Evolutionary conservation across 768 basidiomycete genomes (phyloP).

Genomic region (Lentinus tigrinus): DNA sequence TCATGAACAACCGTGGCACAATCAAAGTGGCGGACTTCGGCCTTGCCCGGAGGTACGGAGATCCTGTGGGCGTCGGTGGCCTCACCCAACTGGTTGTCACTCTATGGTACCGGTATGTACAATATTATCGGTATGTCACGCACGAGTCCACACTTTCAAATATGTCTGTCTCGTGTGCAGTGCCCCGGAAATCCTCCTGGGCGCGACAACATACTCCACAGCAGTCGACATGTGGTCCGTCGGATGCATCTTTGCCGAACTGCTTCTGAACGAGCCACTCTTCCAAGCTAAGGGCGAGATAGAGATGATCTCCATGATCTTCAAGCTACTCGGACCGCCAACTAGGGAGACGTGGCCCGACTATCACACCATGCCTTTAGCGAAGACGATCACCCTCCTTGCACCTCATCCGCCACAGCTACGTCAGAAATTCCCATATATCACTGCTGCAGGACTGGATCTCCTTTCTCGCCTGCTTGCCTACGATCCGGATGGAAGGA

Average conservation of each 20-base stretch:
- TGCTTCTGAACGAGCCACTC: conserved; percentile 93
- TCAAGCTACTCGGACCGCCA: conserved; percentile 93
- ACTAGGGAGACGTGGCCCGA: conserved; percentile 86
- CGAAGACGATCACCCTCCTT: conserved; percentile 76
- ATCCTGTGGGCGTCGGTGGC: conserved; percentile 93
- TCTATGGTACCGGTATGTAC: conserved; percentile 90
- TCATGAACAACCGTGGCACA: conserved; percentile 98
- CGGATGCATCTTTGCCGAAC: conserved; percentile 96
- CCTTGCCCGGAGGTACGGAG: conserved; percentile 91
- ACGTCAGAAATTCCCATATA: conserved; percentile 81
- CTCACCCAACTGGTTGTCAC: conserved; percentile 99
- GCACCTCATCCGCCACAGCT: conserved; percentile 74
- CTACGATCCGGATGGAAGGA: conserved; percentile 86
- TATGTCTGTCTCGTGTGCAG: conserved; percentile 39
- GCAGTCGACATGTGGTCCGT: conserved; percentile 99
- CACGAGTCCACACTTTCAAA: conserved; percentile 18
- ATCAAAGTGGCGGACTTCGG: conserved; percentile 99
- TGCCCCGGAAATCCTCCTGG: conserved; percentile 93
- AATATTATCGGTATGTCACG: background rate
- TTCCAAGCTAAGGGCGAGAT: conserved; percentile 96
- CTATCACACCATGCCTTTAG: conserved; percentile 73
- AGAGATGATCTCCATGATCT: conserved; percentile 91
- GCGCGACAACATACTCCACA: conserved; percentile 91
- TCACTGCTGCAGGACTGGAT: conserved; percentile 83
- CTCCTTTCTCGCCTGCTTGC: conserved; percentile 77